Conservation (phyloP, 345 rosid species). For the Sonneratia caseolaris region DNA sequence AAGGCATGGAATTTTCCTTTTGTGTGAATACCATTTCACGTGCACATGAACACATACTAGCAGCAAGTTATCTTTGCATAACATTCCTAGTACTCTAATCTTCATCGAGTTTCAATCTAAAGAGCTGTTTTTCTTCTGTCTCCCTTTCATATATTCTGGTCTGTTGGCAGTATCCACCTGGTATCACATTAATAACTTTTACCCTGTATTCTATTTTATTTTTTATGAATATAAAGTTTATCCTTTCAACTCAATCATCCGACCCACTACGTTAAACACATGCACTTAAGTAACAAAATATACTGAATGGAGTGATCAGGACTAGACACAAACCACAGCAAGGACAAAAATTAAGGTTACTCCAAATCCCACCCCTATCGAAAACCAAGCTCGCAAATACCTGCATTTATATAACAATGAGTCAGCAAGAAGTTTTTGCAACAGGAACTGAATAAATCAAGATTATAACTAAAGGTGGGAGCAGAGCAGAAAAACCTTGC, state of each 20-base stretch:
- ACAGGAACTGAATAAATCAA: background rate
- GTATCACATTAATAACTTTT: background rate
- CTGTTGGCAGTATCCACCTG: background rate
- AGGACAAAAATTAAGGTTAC: slow-evolving; percentile 45
- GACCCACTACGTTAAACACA: background rate
- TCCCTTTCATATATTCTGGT: background rate
- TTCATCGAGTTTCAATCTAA: background rate
- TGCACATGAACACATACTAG: too few relatives aligned
- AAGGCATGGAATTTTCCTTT: background rate
- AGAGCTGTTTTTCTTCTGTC: background rate
- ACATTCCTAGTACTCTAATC: background rate
- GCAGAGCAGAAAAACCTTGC: slow-evolving; percentile 23
- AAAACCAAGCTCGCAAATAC: slow-evolving; percentile 47
- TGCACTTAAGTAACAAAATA: slow-evolving; percentile 5
- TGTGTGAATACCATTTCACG: too few relatives aligned
- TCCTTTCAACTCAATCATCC: slow-evolving; percentile 8
- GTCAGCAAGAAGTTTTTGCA: background rate
- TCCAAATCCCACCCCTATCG: slow-evolving; percentile 70
- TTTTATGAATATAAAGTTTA: too few relatives aligned
- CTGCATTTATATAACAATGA: background rate
- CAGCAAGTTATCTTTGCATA: background rate
- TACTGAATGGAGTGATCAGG: slow-evolving; percentile 9
- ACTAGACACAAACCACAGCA: slow-evolving; percentile 18
- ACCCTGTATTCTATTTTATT: background rate
- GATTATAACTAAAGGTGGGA: background rate